Percentiles rank a stretch among this genome's conserved stretches.
Conservation (phyloP, 768 basidiomycete genomes). For the Heimioporus sp. region DNA sequence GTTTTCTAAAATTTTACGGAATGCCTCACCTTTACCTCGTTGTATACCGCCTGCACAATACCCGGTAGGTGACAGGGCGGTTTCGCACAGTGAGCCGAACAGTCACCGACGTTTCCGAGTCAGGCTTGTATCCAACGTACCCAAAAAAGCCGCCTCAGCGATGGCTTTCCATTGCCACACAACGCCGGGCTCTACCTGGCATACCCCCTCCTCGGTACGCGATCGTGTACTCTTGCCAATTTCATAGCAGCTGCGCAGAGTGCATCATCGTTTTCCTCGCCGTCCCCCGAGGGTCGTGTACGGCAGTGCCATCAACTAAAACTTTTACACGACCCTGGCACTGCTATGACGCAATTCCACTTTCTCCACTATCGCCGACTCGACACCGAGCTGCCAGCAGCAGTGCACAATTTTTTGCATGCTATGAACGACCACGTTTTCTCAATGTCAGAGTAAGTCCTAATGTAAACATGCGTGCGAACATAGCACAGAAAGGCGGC, state of each 20-base stretch:
- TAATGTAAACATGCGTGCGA: constrained; percentile 10
- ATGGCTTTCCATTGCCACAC: constrained; percentile 21
- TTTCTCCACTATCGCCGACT: constrained; percentile 11
- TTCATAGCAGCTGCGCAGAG: not conserved
- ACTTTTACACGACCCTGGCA: constrained; percentile 11
- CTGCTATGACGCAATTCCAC: constrained; percentile 20
- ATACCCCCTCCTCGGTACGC: too few species aligned
- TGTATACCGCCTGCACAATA: constrained; percentile 6
- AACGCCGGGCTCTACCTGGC: not conserved
- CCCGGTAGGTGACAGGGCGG: constrained; percentile 9
- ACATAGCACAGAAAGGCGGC: constrained; percentile 23
- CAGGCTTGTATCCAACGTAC: not conserved
- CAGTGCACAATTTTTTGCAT: constrained; percentile 4
- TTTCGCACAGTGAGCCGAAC: constrained; percentile 5
- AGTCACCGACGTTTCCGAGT: constrained; percentile 9
- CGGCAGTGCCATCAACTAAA: constrained; percentile 3
- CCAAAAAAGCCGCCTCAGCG: not conserved
- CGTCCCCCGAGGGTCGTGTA: not conserved
- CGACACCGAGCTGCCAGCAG: constrained; percentile 10
- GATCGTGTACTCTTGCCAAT: not conserved
- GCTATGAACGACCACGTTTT: constrained; percentile 26
- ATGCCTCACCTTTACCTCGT: constrained; percentile 24
- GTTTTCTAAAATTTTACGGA: constrained; percentile 1
- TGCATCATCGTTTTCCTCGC: not conserved
- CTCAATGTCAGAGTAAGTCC: constrained; percentile 17